Base-by-base conservation (phyloP, 495 filamentous ascomycete species). In the Lepraria neglecta region DNA sequence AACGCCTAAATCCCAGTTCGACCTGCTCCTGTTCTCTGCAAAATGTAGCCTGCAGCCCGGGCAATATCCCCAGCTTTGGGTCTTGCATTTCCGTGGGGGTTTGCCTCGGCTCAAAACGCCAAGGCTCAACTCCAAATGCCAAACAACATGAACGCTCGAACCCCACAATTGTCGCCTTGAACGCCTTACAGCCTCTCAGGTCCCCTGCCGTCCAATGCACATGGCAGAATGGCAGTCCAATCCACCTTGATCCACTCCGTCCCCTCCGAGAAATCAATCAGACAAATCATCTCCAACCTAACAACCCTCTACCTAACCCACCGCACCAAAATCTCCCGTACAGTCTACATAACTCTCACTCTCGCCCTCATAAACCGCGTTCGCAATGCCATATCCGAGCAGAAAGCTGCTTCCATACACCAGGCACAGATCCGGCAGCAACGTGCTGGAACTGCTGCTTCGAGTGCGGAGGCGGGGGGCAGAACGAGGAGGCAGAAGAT, bases 311-410 rank as follows among this genome's bases (percentile, higher is more conserved):
- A 98, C 80, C 82, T 92, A 58, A 77, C 80, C 64, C 82, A 97
- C 77, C 91, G 95, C 61, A 92, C 88, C 43, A 82, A 84, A 47
- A 94, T 98, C 71, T 96, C 92, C 10, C 89, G 92, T 70, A 85
- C 85, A 48, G 86, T 97, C 65, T 97, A 96, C 75, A 79, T 97
- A 43, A 88, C 90, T n/a, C 84, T 98, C 60, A 88, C 95, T 63
- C 77, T 95, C 58, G 89, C 91, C 43, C 84, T 97, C 57, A 80
- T 88, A 42, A 90, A 95, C 71, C 90, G 95, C 64, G 84, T 97
- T 38, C 91, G 91, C 66, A 86, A 90, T 84, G 91, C 91, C 62
- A 86, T 97, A 69, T 83, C 84, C 65, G 91, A 96, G 70, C 95
- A 97, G 71, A 96, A 94, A 71, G 88, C 90, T 9, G 90, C 94